Base-by-base conservation (phyloP, 2,329 filamentous ascomycete species). In the Fusarium nelsonii region DNA sequence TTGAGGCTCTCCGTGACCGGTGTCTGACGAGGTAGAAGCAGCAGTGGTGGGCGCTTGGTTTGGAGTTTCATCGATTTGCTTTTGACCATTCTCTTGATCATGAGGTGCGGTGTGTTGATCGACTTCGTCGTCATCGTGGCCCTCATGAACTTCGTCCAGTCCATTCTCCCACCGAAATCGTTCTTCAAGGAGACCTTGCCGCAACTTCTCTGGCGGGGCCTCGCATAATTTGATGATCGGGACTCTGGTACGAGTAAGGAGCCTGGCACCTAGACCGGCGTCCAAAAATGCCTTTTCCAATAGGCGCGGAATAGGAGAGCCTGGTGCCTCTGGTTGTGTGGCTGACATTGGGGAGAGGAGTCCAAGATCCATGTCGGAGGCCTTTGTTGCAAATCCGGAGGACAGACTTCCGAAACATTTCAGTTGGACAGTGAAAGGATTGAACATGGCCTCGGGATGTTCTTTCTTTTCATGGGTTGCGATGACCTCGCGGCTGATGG, bases 281-380 rank as follows among this genome's bases (percentile, higher is more conserved):
- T 91, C 85, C 7, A 97, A 83, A 14, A 97, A 85, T 4, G 87
- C 88, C 76, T 90, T 92, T 75, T 97, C 93, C 3, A 97, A 79
- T 8, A 94, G 75, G 26, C 92, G 87, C 3, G 93, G 93, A 57
- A 96, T 89, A 2, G 85, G 83, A 7, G 88, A 90, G 33, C 85
- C 84, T 16, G 84, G 76, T 15, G 82, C 82, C 64, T 88, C 84
- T 4, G 85, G 83, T 52, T 85, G 82, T 44, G 85, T 80, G 20
- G 78, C 75, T 3, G 91, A 90, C 49, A 84, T 79, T 5, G 87
- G 87, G 2, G 92, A 91, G 7, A 96, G 82, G 34, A 97, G 85
- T 10, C 91, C 92, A 32, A 97, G 86, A 78, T 97, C 94, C 91
- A 97, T 93, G 74, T 97, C 94, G 2, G 94, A 95, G n/a, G 89